These are phyloP conservation scores for Batkoa obscura DNA, from an alignment of 371 early-diverging fungal species.

Conservation along the genomic window DNA sequence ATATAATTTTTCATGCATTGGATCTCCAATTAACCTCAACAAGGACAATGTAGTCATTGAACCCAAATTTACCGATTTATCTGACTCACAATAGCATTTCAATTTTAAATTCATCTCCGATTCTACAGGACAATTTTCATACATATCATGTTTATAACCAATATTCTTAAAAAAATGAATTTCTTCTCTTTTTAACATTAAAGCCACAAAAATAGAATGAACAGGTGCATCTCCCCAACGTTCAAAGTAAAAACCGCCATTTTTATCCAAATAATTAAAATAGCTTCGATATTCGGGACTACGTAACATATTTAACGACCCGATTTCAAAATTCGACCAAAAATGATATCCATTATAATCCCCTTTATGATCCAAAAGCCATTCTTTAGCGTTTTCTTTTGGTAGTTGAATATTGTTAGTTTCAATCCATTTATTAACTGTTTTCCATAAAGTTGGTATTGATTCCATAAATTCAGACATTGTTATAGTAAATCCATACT, in stretches of 20 bases:
- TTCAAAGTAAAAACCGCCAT: slow-evolving; percentile 89
- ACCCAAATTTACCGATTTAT: no score
- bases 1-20: no score
- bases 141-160: slow-evolving; percentile 52
- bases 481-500: slow-evolving; percentile 68
- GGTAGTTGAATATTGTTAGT: slow-evolving; percentile 16
- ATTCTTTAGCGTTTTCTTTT: slow-evolving; percentile 6
- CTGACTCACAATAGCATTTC: slow-evolving; percentile 21
- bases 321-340: slow-evolving; percentile 96
- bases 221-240: slow-evolving; percentile 95
- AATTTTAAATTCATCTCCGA: slow-evolving; percentile 22
- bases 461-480: slow-evolving; percentile 57
- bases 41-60: no score
- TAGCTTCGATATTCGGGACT: slow-evolving; percentile 43
- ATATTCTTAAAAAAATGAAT: slow-evolving; percentile 87
- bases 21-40: no score
- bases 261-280: slow-evolving; percentile 64
- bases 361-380: slow-evolving; percentile 4
- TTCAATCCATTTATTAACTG: slow-evolving; percentile 28
- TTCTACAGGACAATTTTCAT: slow-evolving; percentile 48
- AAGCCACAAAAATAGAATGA: slow-evolving; percentile 71
- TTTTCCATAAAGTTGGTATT: slow-evolving; percentile 60
- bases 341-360: slow-evolving; percentile 58
- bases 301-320: slow-evolving; percentile 57
- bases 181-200: slow-evolving; percentile 53